Percentiles rank a stretch among this genome's conserved stretches.
phyloP scores from a whole-genome alignment of 371 early-diverging fungal genomes.

The Mortierella sp. region DNA sequence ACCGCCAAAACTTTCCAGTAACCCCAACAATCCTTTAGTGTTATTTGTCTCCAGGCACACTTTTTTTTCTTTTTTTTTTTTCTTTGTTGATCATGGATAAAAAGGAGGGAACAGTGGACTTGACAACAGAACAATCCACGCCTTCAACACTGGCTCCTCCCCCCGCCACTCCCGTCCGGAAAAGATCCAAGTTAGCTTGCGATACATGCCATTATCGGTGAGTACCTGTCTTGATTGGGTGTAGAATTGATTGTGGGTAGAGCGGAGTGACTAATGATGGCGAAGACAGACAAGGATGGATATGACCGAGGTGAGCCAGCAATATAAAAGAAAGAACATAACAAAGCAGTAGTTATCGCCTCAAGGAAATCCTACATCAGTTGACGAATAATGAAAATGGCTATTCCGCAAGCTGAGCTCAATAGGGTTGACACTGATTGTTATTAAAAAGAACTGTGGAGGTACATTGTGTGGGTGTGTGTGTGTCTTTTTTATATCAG shows the following conservation, averaged over 20 bases:
- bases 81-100: slow-evolving; percentile 31
- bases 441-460: background rate
- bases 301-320: background rate
- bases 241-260: background rate
- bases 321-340: too few relatives aligned
- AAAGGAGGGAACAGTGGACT: slow-evolving; percentile 22
- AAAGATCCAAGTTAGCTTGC: slow-evolving; percentile 53
- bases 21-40: background rate
- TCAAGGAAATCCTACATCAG: background rate
- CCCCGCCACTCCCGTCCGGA: slow-evolving; percentile 26
- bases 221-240: slow-evolving; percentile 9
- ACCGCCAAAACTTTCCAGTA: background rate
- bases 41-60: background rate
- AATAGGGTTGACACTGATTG: too few relatives aligned
- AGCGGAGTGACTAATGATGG: background rate
- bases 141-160: slow-evolving; percentile 32
- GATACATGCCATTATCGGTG: slow-evolving; percentile 56
- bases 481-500: background rate
- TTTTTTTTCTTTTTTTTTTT: background rate
- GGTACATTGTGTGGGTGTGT: background rate
- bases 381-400: too few relatives aligned
- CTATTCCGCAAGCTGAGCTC: too few relatives aligned
- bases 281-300: background rate
- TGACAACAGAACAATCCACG: slow-evolving; percentile 19
- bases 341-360: background rate